phyloP scores from a whole-genome alignment of 306 rosid species.

The Cucurbita moschata region DNA sequence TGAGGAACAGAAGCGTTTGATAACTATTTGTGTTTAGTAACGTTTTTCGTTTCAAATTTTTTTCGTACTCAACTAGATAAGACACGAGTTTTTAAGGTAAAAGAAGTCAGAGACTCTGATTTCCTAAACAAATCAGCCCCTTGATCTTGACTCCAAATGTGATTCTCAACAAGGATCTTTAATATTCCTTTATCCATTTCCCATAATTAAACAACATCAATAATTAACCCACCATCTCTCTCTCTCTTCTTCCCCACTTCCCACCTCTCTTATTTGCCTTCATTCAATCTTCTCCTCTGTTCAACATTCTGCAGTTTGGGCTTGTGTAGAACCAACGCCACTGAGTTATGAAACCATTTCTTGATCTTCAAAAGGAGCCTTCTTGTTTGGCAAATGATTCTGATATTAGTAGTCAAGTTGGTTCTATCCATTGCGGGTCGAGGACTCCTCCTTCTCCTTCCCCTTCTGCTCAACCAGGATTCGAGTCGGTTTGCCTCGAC shows the following conservation, averaged over 20 bases:
- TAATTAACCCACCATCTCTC: neutral
- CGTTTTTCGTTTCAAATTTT: too few relatives aligned
- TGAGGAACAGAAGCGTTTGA: neutral
- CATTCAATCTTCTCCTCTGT: neutral
- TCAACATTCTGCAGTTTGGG: neutral
- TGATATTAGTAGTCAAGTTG: constrained; percentile 74
- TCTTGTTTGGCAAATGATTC: constrained; percentile 45
- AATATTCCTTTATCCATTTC: constrained; percentile 4
- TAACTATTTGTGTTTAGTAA: too few relatives aligned
- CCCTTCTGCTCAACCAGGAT: constrained; percentile 7
- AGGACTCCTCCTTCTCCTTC: too few relatives aligned
- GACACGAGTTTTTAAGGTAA: neutral
- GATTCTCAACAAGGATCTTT: neutral
- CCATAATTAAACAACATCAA: neutral
- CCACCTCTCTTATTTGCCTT: neutral
- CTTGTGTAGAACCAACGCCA: neutral
- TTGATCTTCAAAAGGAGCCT: constrained; percentile 74
- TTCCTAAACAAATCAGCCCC: neutral
- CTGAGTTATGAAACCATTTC: constrained; percentile 37
- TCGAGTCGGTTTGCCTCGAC: constrained; percentile 39
- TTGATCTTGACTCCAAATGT: neutral
- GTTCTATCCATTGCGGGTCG: constrained; percentile 10
- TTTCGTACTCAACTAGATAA: neutral
- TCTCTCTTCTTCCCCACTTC: neutral
- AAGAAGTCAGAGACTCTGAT: neutral